These are phyloP conservation scores for Sordaria brevicollis DNA, from an alignment of 495 filamentous ascomycete genomes.

Conservation along the genomic window DNA sequence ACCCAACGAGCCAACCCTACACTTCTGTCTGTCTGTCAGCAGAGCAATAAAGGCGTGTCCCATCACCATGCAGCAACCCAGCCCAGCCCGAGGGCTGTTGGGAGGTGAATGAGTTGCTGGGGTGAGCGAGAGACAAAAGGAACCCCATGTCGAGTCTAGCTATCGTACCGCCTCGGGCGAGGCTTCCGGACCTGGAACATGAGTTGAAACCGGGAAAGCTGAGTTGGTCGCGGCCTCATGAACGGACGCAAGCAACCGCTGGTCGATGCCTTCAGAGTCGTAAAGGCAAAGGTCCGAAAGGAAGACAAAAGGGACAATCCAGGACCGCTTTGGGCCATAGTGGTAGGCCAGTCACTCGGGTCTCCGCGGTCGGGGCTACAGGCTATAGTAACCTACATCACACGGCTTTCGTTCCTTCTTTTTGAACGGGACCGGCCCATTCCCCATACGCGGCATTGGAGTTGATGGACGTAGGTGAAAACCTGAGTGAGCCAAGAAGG, in stretches of 20 bases:
- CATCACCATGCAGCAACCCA: not conserved
- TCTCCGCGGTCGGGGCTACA: not conserved
- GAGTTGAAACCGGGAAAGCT: not conserved
- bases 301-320: not conserved
- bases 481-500: not conserved
- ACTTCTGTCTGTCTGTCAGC: not conserved
- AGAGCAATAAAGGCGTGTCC: not conserved
- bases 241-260: not conserved
- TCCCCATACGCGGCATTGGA: not conserved
- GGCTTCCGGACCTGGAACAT: not conserved
- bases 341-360: not conserved
- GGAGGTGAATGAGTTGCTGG: not conserved
- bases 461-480: too few species aligned
- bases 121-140: not conserved
- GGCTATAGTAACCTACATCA: not conserved
- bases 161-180: not conserved
- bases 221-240: not conserved
- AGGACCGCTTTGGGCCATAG: not conserved
- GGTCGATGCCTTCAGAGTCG: not conserved
- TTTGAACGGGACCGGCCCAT: not conserved
- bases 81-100: not conserved
- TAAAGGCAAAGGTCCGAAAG: not conserved
- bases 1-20: not conserved
- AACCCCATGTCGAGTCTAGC: not conserved
- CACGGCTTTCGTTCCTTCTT: not conserved